Base-by-base conservation (phyloP, 805 yeast species). In the Hanseniaspora valbyensis region DNA sequence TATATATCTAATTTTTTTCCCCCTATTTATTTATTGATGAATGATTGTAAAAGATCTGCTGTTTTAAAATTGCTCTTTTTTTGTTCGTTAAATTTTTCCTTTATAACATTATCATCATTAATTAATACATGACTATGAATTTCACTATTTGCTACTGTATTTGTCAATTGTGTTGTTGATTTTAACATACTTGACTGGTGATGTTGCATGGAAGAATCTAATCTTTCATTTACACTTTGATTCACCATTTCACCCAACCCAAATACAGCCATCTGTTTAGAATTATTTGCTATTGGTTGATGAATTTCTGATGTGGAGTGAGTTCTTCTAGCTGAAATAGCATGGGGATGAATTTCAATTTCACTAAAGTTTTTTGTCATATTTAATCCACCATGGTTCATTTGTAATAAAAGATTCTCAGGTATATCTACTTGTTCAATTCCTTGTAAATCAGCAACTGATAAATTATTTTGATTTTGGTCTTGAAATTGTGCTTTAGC, bases 341-440 rank as follows among this genome's bases (percentile, higher is more conserved):
- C 22, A 7, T 38, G 29, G 5, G 26, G 41, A 38, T 38, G 26
- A 14, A 38, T 14, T 12, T 24, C 13, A 3, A 24, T n/a, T 25
- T 46, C 51, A 28, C 51, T 48, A 16, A 40, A 19, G 14, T 40
- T 48, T n/a, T 39, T 39, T 28, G 25, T 12, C 19, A 40, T 25
- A 26, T 33, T 28, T n/a, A 33, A n/a, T 1, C 44, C 44, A 25
- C 41, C 21, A 18, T 19, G 39, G 22, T 36, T 39, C 29, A 50
- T 32, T 19, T 50, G 49, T 32, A 44, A n/a, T 18, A 50, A 26
- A 36, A 50, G 14, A 24, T 39, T 43, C n/a, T 44, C 42, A 21
- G 53, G 53, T 5, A 50, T 38, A 24, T 44, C 53, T 16, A 50
- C 40, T 21, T 50, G 53, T 21, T 44, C 18, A 12, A 50, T 41